Base-by-base conservation (phyloP, 495 filamentous ascomycete genomes). In the Talaromyces borbonicus region DNA sequence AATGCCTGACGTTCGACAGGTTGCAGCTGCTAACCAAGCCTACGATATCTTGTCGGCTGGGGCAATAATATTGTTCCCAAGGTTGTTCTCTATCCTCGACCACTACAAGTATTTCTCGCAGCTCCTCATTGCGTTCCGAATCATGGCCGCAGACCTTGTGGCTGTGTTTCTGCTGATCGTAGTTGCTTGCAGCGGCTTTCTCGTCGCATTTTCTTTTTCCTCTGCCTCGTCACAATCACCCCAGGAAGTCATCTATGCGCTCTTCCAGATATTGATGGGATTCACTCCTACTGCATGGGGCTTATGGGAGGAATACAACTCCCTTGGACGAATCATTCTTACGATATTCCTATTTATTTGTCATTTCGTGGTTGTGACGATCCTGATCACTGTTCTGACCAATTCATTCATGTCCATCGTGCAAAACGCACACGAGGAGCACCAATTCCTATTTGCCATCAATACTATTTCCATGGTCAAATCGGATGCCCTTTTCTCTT, bases 391-490 rank as follows among this genome's bases (percentile, higher is more conserved):
- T 0, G 90, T 96, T 23, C 67, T 95, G 30, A 92, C 87, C 1
- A 95, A 95, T 59, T 90, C 85, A 14, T 95, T 93, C 68, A 90
- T 92, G 84, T 80, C 83, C 0, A 87, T 95, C 55, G 86, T 89
- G 19, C 85, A 87, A 16, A 96, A 95, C 57, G 86, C 87, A 6
- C 84, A 89, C 46, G 80, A 95, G 56, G 89, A 95, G 62, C 87
- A 95, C 60, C 87, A 93, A 67, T 95, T 95, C 55, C 66, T 94
- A 3, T 93, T 96, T 58, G 87, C 90, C 5, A 84, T 95, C 59
- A 95, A 95, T 52, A 88, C 87, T 5, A 89, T 95, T 29, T 92
- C 88, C 3, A 86, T 96, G 84, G 90, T 95, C 42, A 96, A 97
- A 57, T 93, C 87, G 16, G 89, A 96, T 57, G 84, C 86, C 0